Base-by-base conservation (phyloP, 2,329 filamentous ascomycete species). In the Tetracladium maxilliforme region DNA sequence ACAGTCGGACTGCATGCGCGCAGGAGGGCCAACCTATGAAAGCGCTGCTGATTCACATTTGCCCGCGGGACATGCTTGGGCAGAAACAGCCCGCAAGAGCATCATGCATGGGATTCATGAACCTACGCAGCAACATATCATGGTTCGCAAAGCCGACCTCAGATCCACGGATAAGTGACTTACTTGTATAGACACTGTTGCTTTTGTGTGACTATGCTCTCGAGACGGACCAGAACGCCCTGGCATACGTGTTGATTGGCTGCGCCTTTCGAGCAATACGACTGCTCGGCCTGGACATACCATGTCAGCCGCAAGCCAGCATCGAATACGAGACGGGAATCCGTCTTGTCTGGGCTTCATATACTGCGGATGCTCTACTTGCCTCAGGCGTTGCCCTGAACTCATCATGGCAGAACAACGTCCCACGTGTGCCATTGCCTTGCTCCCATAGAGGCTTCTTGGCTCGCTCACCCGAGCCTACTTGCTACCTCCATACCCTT, bases 331-430 rank as follows among this genome's bases (percentile, higher is more conserved):
- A 31, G 23, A 25, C 22, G 7, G 17, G 23, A 20, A 21, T 22
- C n/a, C 22, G 29, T 5, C 18, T 29, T 7, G 14, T 31, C 10
- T 31, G 29, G 29, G 20, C 29, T 18, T 31, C 26, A 19, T 31
- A 20, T 19, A 16, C 29, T 18, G 13, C 29, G n/a, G 29, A 31
- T 18, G 21, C 14, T 18, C n/a, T 26, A 9, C 17, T 31, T 9
- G 27, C 26, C 13, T 31, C 29, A n/a, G 29, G 29, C 14, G 27
- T 31, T 19, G 29, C 29, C 15, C 16, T 14, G n/a, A 24, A 25
- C 10, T 22, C 26, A 10, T 15, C 16, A 14, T 29, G 29, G 27
- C 15, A 14, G 21, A 21, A 19, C 9, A 16, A 24, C 19, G 22
- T 14, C 4, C 29, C 27, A 4, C 13, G 14, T 13, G 20, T 26